Evolutionary conservation across 1,284 basidiomycete species (phyloP).

Genomic region (Trichosporon asahii): DNA sequence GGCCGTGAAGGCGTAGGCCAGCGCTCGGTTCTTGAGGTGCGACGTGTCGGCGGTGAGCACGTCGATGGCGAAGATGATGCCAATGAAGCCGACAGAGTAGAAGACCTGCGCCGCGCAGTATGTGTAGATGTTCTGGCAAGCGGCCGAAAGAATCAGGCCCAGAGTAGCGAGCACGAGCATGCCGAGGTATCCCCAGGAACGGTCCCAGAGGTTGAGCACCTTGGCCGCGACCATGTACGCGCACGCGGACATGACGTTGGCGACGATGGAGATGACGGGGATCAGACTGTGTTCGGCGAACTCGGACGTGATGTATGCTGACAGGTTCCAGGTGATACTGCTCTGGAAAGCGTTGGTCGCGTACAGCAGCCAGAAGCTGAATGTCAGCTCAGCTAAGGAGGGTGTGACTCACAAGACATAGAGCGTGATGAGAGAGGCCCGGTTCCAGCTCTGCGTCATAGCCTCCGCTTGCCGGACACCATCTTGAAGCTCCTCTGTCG

Average conservation of each 20-base stretch:
- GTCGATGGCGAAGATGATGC: slow-evolving; percentile 51
- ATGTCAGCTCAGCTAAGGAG: background rate
- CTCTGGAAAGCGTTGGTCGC: slow-evolving; percentile 43
- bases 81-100: slow-evolving; percentile 47
- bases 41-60: slow-evolving; percentile 52
- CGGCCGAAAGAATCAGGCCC: slow-evolving; percentile 42
- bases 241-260: slow-evolving; percentile 37
- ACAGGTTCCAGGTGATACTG: slow-evolving; percentile 41
- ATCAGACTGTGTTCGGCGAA: slow-evolving; percentile 45
- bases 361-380: slow-evolving; percentile 45
- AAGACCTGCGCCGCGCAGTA: slow-evolving; percentile 46
- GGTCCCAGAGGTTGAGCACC: slow-evolving; percentile 43
- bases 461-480: slow-evolving; percentile 39
- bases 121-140: slow-evolving; percentile 37
- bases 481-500: slow-evolving; percentile 24
- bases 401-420: slow-evolving; percentile 36
- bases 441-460: slow-evolving; percentile 40
- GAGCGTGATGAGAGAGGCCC: slow-evolving; percentile 28
- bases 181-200: slow-evolving; percentile 34
- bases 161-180: slow-evolving; percentile 36
- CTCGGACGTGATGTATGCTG: slow-evolving; percentile 36
- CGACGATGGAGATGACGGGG: slow-evolving; percentile 43
- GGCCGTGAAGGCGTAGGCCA: slow-evolving; percentile 52
- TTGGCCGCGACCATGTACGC: slow-evolving; percentile 42
- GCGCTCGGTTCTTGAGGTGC: slow-evolving; percentile 46